These are phyloP conservation scores for Lasiosphaeriaceae sp. DNA, from an alignment of 495 filamentous ascomycete genomes.

Conservation along the genomic window DNA sequence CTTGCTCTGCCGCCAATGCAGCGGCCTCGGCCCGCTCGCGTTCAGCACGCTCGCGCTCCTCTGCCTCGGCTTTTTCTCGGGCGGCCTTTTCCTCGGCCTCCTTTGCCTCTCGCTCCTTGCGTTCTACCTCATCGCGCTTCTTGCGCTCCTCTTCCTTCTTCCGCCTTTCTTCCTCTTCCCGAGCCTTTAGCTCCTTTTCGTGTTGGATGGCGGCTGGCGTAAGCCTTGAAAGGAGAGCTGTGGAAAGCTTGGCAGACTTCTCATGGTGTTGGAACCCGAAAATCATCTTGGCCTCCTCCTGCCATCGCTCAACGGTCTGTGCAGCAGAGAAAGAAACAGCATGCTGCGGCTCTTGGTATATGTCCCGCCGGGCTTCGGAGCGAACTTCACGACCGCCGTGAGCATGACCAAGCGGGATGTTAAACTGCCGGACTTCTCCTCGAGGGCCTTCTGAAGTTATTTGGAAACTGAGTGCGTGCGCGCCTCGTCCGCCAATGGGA, in stretches of 20 bases:
- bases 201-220: constrained; percentile 81
- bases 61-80: constrained; percentile 52
- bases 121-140: constrained; percentile 51
- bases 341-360: constrained; percentile 44
- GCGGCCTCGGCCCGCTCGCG: constrained; percentile 48
- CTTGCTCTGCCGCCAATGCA: constrained; percentile 28
- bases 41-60: constrained; percentile 52
- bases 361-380: constrained; percentile 38
- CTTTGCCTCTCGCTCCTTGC: constrained; percentile 50
- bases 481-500: constrained; percentile 26
- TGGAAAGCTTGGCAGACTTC: constrained; percentile 64
- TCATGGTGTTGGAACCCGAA: constrained; percentile 67
- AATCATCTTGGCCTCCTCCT: constrained; percentile 83
- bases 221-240: constrained; percentile 65
- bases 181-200: constrained; percentile 62
- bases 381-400: constrained; percentile 29
- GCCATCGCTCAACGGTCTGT: constrained; percentile 73
- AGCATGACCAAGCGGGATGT: constrained; percentile 27
- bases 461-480: constrained; percentile 42
- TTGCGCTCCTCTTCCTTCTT: constrained; percentile 66
- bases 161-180: constrained; percentile 53
- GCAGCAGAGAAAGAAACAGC: constrained; percentile 68
- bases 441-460: constrained; percentile 34
- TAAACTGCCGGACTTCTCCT: constrained; percentile 34
- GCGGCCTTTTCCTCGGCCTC: constrained; percentile 59